These are phyloP conservation scores for Echinochloa phyllopogon DNA, from an alignment of 176 grass and related monocot species.

Conservation along the genomic window DNA sequence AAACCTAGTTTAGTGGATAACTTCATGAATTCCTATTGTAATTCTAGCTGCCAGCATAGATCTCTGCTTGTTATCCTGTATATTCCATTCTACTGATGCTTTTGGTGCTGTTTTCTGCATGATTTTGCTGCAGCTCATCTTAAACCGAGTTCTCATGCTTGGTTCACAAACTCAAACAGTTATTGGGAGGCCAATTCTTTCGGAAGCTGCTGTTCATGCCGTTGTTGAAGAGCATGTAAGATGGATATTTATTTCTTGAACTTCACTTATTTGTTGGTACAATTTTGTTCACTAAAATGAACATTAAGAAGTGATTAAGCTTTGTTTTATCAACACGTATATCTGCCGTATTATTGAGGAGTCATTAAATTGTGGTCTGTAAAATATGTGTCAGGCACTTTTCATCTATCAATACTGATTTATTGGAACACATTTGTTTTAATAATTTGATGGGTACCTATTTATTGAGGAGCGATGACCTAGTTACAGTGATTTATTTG, in stretches of 20 bases:
- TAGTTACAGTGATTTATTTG: constrained; percentile 1
- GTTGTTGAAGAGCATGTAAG: constrained; percentile 99
- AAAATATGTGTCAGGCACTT: background rate
- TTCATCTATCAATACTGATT: background rate
- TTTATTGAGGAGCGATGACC: background rate
- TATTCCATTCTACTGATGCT: constrained; percentile 11
- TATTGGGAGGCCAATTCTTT: constrained; percentile 83
- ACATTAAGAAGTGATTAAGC: constrained; percentile 30
- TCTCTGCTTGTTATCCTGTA: constrained; percentile 14
- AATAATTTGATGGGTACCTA: background rate
- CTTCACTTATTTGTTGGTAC: constrained; percentile 8
- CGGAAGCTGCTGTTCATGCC: constrained; percentile 84
- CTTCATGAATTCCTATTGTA: background rate
- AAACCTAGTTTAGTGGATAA: background rate
- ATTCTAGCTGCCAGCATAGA: background rate
- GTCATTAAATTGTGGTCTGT: constrained; percentile 1
- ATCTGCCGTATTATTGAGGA: constrained; percentile 4
- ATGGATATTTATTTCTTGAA: constrained; percentile 23
- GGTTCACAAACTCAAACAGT: constrained; percentile 84
- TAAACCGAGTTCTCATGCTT: constrained; percentile 92
- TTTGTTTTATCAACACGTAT: constrained; percentile 4
- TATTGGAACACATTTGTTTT: constrained; percentile 15
- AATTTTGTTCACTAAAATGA: constrained; percentile 26
- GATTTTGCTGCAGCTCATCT: constrained; percentile 68
- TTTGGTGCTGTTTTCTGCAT: constrained; percentile 36